These are phyloP conservation scores for Microsporum canis DNA, from an alignment of 2,329 filamentous ascomycete species.

Conservation along the genomic window DNA sequence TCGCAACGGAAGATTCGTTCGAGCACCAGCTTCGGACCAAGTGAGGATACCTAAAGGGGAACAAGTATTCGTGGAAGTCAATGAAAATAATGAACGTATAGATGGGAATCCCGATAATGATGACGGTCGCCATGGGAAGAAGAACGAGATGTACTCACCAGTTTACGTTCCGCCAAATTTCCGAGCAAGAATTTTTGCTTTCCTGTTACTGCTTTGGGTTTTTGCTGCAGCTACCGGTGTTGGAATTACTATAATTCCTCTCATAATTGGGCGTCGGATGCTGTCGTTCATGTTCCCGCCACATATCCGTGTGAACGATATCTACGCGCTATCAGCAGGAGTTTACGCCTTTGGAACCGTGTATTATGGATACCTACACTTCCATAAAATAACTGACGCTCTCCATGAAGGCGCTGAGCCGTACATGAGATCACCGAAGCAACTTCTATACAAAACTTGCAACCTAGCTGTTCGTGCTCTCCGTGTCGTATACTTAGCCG, in stretches of 20 bases:
- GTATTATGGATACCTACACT: slow-evolving; percentile 43
- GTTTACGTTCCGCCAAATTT: slow-evolving; percentile 83
- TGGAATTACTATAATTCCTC: slow-evolving; percentile 70
- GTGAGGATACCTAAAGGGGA: slow-evolving; percentile 82
- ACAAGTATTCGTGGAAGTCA: slow-evolving; percentile 67
- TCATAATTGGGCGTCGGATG: slow-evolving; percentile 71
- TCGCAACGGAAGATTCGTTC: slow-evolving; percentile 69
- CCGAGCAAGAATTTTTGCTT: slow-evolving; percentile 63
- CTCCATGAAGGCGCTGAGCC: slow-evolving; percentile 11
- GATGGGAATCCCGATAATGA: slow-evolving; percentile 47
- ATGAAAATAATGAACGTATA: slow-evolving; percentile 52
- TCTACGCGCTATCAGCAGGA: slow-evolving; percentile 90
- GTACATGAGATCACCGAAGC: slow-evolving; percentile 25
- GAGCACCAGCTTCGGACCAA: slow-evolving; percentile 88
- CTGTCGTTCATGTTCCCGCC: slow-evolving; percentile 62
- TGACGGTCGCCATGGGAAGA: slow-evolving; percentile 49
- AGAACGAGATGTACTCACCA: slow-evolving; percentile 52
- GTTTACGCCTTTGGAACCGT: slow-evolving; percentile 65
- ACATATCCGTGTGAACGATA: slow-evolving; percentile 72
- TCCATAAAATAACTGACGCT: slow-evolving; percentile 9
- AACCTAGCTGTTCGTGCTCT: slow-evolving; percentile 31
- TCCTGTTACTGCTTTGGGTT: slow-evolving; percentile 83
- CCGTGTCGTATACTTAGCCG: slow-evolving; percentile 63
- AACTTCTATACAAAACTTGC: slow-evolving; percentile 16
- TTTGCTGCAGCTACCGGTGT: slow-evolving; percentile 86